Base-by-base conservation (phyloP, 352 stramenopile genomes). In the Pythium scleroteichum region DNA sequence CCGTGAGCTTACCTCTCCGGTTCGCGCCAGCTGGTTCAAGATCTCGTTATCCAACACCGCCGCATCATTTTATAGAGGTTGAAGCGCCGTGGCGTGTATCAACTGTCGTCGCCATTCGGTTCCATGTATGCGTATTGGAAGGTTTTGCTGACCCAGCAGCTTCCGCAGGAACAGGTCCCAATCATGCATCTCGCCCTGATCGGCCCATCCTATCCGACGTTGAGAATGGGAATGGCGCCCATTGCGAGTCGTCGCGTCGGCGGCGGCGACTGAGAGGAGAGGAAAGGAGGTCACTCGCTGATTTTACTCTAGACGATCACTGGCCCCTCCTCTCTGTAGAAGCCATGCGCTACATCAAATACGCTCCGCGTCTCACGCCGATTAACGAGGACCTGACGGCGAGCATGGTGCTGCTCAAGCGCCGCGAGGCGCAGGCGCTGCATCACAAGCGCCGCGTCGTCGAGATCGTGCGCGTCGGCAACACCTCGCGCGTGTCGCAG, bases 311-410 rank as follows among this genome's bases (percentile, higher is more conserved):
- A 29, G 24, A 13, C 19, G 10, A 20, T 32, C 54, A 52, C 41
- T 44, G 14, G 14, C 50, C n/a, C 1, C 16, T 29, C 45, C 10
- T 22, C 19, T 13, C 38, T 22, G 23, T 44, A 56, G 27, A 53
- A 46, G 53, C 20, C 46, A 77, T 72, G 62, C 74, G 75, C 53
- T 52, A 71, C 59, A 68, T 63, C 68, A 87, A 85, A 47, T 87
- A 82, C 53, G 52, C 73, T 3, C 76, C 78, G 1, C 66, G 79
- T 32, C 76, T 88, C 42, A 73, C 67, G 42, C 76, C 76, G 22
- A 88, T 88, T 55, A 83, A 78, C 33, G 76, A 88, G 64, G 53
- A 67, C 46, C 44, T 58, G 10, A 84, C 73, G 4, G 66, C 64
- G 24, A 79, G 74, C 20, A 83, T 85, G n/a, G 51, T 66, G 74